phyloP scores from a whole-genome alignment of 2,329 filamentous ascomycete genomes.

The Zalaria obscura region DNA sequence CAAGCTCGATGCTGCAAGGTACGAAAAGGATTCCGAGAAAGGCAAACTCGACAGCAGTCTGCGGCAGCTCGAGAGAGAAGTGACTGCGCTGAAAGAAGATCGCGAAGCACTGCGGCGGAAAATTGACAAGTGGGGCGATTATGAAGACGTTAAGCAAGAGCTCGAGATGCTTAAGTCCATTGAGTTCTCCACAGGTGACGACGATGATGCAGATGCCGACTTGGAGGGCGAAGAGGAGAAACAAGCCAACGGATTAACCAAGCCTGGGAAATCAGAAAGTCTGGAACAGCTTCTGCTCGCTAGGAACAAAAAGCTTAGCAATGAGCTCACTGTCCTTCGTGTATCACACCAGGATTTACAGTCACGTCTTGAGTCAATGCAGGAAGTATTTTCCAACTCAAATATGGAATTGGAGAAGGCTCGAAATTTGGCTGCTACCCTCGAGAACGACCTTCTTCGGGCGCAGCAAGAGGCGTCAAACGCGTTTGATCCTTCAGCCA shows the following conservation, averaged over 20 bases:
- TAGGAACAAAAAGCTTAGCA: constrained; percentile 90
- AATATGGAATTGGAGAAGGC: constrained; percentile 79
- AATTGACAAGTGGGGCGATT: constrained; percentile 81
- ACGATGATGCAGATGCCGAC: constrained; percentile 43
- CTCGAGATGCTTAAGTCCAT: constrained; percentile 95
- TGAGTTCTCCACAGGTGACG: constrained; percentile 80
- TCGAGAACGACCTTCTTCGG: constrained; percentile 82
- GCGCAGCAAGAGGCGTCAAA: constrained; percentile 77
- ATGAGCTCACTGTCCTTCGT: constrained; percentile 82
- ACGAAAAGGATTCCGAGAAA: constrained; percentile 72
- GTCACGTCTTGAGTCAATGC: constrained; percentile 60
- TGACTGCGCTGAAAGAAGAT: constrained; percentile 60
- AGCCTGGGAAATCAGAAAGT: constrained; percentile 52
- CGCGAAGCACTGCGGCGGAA: constrained; percentile 67
- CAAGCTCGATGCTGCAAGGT: constrained; percentile 68
- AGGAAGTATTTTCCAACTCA: constrained; percentile 69
- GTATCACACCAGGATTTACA: constrained; percentile 92
- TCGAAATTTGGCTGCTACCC: constrained; percentile 68
- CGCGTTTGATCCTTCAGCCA: constrained; percentile 67
- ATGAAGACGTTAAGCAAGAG: constrained; percentile 92
- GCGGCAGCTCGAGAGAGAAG: constrained; percentile 67
- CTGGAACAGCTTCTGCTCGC: constrained; percentile 83
- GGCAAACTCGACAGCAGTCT: constrained; percentile 62
- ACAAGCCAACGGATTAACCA: constrained; percentile 34
- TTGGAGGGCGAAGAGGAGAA: constrained; percentile 32